Evolutionary conservation across 768 basidiomycete genomes (phyloP), one percentile per base, ranked within the genome.

Genomic region (Suillus decipiens): DNA sequence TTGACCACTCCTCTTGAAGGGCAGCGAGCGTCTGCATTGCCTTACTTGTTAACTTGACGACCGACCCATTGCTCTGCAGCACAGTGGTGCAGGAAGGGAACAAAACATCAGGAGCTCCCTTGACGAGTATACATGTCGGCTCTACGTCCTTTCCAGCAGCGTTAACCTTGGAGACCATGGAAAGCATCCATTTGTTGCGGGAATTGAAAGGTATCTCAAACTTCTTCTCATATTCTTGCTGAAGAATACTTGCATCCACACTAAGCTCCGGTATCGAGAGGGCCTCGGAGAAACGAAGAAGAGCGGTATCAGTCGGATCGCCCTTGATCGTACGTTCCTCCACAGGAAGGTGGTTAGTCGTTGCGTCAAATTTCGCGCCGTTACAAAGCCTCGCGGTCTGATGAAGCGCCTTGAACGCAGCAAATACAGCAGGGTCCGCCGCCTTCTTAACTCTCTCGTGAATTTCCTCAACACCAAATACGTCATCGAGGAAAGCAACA

Each of bases 81-180:
- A 69, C 71, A 10, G 17, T 48, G 0, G 71, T 70, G 65, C 79
- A 80, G 11, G 66, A 63, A 19, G 72, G 73, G 58, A 81, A 74
- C 12, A 82, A 75, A 28, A 81, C 69, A 63, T 86, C 84, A 0
- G 84, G 84, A 1, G 82, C 84, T 22, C 83, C 84, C 68, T 85
- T 84, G 70, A 79, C 76, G 61, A 81, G 70, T 60, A 84, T 73
- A 37, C 55, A 56, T 64, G 77, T 66, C 1, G 67, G 61, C 36
- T 14, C 55, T 28, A 3, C 17, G 2, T 45, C 6, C 39, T 62
- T 62, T 36, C 28, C 53, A 7, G 14, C 19, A 15, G 55, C 56
- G 28, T 19, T 31, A 56, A 64, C 68, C 7, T 69, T 64, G n/a
- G 70, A 66, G 31, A 74, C 64, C 59, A 80, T 70, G 57, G 78